Base-by-base conservation (phyloP, 73 alveolate species). In the Tetrahymena elliotti region DNA sequence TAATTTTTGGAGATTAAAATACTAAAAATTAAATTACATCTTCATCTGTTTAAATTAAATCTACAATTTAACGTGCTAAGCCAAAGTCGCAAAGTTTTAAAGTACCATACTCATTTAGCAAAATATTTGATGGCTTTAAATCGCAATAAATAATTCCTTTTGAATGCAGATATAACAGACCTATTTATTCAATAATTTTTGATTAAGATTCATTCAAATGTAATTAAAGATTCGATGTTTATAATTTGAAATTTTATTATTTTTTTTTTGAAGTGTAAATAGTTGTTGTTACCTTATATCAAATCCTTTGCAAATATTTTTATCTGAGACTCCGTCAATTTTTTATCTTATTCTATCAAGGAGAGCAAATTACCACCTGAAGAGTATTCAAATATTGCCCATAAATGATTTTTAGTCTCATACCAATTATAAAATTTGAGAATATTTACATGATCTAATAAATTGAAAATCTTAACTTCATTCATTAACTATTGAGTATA, bases 1-100 rank as follows among this genome's bases (percentile, higher is more conserved):
- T 18, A 10, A 7, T 47, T 47, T 47, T 47, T 41, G 20, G 16
- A 12, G 6, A 41, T 47, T 0, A 18, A 47, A 10, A 47, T 24
- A 11, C 38, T 68, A 31, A 68, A 0, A 68, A 68, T 68, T 68
- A 68, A 47, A 47, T 68, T 68, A 68, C 88, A n/a, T 68, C 88
- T 68, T 68, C 88, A 68, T 68, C 88, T 18, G 88, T 68, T 68
- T 68, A 83, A 1, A 97, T 92, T 39, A 97, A 84, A 93, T 98
- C 99, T 13, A 95, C 97, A 33, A 98, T 93, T 52, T 98, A 96
- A 82, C 97, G 95, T 4, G 99, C 99, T 31, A 97, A 96, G 22
- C 99, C 99, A 83, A 99, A 99, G 96, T 99, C 99, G 93, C 99
- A 96, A 6, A 99, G 96, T 96, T 99, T 99, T 18, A 98, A 98